These are phyloP conservation scores for Cajanus cajan DNA, from an alignment of 306 rosid species.

Conservation along the genomic window DNA sequence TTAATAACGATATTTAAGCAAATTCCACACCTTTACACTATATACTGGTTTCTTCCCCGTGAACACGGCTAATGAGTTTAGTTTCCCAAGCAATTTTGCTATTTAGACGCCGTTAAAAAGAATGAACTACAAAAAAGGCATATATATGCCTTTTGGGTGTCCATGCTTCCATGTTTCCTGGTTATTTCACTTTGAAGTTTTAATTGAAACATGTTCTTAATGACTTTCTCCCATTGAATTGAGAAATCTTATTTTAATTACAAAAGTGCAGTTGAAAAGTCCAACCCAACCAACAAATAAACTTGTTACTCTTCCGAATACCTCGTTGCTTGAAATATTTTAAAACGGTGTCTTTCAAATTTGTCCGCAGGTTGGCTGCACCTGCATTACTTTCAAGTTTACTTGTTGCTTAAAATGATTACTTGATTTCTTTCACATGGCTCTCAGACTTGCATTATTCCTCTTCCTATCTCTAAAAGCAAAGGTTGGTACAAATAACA, in stretches of 20 bases:
- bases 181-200: background rate
- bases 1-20: background rate
- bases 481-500: constrained; percentile 28
- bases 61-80: too few species aligned
- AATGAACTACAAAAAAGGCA: too few species aligned
- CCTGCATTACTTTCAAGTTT: constrained; percentile 25
- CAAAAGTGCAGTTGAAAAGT: constrained; percentile 1
- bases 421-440: constrained; percentile 10
- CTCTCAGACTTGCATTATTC: background rate
- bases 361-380: constrained; percentile 20
- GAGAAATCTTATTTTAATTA: background rate
- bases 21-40: background rate
- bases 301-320: constrained; percentile 26
- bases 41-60: background rate
- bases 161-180: background rate
- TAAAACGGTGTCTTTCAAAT: constrained; percentile 1
- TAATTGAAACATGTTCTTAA: background rate
- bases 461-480: constrained; percentile 19
- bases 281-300: constrained; percentile 16
- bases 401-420: constrained; percentile 26
- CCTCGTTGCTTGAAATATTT: constrained; percentile 4
- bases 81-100: background rate
- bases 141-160: background rate
- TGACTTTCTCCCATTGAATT: background rate
- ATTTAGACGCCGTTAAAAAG: background rate